These are phyloP conservation scores for Emmonsiellopsis sp. DNA, from an alignment of 2,329 filamentous ascomycete species.

Conservation along the genomic window DNA sequence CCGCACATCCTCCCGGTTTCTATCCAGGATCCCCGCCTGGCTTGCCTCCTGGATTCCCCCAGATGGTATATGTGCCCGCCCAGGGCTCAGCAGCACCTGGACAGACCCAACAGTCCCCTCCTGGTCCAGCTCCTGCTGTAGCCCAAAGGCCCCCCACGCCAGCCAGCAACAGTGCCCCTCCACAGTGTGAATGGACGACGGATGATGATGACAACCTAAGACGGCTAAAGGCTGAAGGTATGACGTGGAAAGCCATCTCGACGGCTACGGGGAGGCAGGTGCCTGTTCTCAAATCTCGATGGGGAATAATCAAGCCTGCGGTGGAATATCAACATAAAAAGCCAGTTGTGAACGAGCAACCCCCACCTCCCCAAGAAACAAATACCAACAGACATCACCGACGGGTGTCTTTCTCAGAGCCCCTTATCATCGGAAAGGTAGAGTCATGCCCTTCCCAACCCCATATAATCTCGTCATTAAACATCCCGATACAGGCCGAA, in stretches of 20 bases:
- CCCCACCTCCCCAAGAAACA: background rate
- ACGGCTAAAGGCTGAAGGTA: conserved; percentile 13
- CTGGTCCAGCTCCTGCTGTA: background rate
- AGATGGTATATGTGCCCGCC: background rate
- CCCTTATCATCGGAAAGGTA: conserved; percentile 2
- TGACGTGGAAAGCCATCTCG: conserved; percentile 17
- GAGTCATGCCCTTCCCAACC: background rate
- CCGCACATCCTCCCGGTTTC: no score
- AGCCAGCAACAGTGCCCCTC: background rate
- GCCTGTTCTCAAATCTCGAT: conserved; percentile 18
- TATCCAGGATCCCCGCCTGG: background rate
- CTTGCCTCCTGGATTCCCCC: background rate
- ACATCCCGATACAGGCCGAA: background rate
- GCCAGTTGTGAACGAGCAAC: background rate
- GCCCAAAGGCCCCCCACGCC: background rate
- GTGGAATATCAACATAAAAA: background rate
- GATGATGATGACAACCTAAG: conserved; percentile 14
- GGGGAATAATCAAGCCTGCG: conserved; percentile 9
- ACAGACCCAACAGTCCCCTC: background rate
- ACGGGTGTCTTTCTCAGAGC: conserved; percentile 9
- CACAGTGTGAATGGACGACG: conserved; percentile 12
- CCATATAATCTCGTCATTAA: no score
- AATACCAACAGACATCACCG: conserved; percentile 1
- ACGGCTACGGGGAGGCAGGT: conserved; percentile 15
- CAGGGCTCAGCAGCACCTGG: background rate